A percentile compares a stretch with the other conserved stretches of the same genome.
phyloP scores from a whole-genome alignment of 768 basidiomycete species.

The Mycena vitilis region DNA sequence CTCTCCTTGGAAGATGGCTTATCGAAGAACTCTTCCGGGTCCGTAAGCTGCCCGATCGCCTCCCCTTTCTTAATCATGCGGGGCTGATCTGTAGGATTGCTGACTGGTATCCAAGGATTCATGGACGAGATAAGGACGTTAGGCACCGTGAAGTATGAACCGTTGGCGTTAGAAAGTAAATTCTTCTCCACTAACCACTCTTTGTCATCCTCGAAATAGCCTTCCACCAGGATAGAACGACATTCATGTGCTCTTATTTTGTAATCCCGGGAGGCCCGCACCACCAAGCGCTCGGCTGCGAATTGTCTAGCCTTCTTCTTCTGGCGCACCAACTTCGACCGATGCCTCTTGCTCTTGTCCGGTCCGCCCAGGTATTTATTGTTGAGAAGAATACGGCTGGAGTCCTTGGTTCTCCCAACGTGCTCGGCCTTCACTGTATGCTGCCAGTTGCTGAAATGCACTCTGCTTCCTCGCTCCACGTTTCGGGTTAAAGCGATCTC shows the following conservation, averaged over 20 bases:
- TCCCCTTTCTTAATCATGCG: background rate
- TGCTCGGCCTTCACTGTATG: background rate
- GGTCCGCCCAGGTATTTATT: too few species aligned
- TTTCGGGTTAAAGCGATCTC: background rate
- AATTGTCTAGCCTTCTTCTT: background rate
- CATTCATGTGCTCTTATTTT: background rate
- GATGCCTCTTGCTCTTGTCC: background rate
- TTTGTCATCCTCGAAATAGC: background rate
- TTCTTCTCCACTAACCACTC: background rate
- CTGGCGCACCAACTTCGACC: background rate
- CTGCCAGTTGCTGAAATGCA: background rate
- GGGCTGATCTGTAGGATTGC: background rate
- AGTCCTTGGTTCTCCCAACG: too few species aligned
- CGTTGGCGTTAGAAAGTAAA: background rate
- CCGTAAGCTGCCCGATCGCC: background rate
- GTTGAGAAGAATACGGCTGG: too few species aligned
- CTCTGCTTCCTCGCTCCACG: background rate
- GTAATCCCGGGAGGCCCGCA: background rate
- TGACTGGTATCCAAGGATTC: background rate
- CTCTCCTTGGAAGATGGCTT: background rate
- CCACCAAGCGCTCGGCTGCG: background rate
- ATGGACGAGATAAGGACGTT: background rate
- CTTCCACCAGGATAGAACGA: background rate
- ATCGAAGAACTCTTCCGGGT: background rate
- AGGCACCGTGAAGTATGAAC: background rate